Percentiles rank a stretch among this genome's conserved stretches.
Evolutionary conservation across 768 basidiomycete species (phyloP).

Genomic region (Amanita muscaria): DNA sequence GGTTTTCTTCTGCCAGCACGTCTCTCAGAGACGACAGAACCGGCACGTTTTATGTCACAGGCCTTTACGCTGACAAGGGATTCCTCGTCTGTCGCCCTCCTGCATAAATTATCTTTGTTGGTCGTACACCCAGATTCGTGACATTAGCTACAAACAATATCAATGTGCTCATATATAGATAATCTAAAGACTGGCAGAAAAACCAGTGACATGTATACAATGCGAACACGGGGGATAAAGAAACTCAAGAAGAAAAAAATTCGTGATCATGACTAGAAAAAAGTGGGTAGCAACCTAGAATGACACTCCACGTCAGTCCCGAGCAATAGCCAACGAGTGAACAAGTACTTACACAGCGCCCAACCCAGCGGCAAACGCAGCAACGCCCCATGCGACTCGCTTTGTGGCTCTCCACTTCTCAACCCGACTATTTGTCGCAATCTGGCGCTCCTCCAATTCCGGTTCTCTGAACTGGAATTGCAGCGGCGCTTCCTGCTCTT

Average conservation of each 20-base stretch:
- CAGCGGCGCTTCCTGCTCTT: conserved; percentile 37
- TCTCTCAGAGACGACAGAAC: conserved; percentile 41
- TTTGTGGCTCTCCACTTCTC: conserved; percentile 51
- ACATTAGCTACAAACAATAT: no score
- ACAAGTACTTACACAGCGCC: conserved; percentile 63
- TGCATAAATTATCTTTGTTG: background rate
- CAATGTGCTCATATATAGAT: no score
- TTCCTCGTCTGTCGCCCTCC: conserved; percentile 37
- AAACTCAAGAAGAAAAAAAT: no score
- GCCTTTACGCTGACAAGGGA: conserved; percentile 49
- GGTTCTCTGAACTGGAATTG: conserved; percentile 65
- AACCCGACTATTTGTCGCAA: conserved; percentile 55
- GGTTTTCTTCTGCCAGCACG: conserved; percentile 46
- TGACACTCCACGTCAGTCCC: background rate
- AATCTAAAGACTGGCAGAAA: no score
- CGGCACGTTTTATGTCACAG: conserved; percentile 43
- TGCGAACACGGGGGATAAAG: no score
- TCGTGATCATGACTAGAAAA: conserved; percentile 33
- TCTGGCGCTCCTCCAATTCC: conserved; percentile 43
- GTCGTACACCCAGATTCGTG: background rate
- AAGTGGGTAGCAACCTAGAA: conserved; percentile 48
- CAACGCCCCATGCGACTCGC: conserved; percentile 74
- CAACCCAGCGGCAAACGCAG: conserved; percentile 77
- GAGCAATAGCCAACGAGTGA: background rate
- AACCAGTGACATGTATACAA: no score